A percentile compares a stretch with the other conserved stretches of the same genome.
Conservation (phyloP, 441 rosid species). For the Gossypium davidsonii region DNA sequence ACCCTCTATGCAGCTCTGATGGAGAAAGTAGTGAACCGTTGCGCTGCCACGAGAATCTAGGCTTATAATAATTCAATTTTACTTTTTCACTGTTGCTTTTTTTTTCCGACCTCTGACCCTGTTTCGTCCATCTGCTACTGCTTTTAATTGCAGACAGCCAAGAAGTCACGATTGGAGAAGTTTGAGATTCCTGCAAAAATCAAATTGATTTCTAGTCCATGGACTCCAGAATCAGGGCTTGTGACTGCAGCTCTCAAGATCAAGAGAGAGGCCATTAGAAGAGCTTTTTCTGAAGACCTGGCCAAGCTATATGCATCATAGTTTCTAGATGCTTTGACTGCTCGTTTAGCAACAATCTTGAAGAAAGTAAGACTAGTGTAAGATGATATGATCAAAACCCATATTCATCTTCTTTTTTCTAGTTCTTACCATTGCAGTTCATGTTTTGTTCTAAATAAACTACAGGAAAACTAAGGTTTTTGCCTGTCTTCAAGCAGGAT, state of each 20-base stretch:
- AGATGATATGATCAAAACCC: not conserved
- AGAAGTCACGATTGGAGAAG: conserved; percentile 61
- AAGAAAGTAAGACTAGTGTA: not conserved
- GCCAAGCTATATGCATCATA: conserved; percentile 51
- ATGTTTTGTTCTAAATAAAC: not conserved
- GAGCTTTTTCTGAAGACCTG: conserved; percentile 63
- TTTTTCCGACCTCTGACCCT: too few relatives aligned
- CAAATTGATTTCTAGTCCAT: conserved; percentile 60
- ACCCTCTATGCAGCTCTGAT: not conserved
- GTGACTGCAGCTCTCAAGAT: conserved; percentile 93
- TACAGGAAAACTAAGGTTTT: not conserved
- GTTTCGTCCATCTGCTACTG: too few relatives aligned
- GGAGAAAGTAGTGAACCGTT: not conserved
- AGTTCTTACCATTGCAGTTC: not conserved
- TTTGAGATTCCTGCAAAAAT: conserved; percentile 89
- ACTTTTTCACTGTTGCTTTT: not conserved
- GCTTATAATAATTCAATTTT: not conserved
- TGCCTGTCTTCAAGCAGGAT: not conserved
- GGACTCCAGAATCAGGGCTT: conserved; percentile 93
- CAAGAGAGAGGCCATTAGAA: conserved; percentile 68
- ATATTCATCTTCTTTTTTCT: not conserved
- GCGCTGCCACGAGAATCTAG: not conserved
- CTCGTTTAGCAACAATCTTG: not conserved
- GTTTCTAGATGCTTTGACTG: not conserved
- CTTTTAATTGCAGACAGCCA: conserved; percentile 48